Conservation (phyloP, 805 yeast genomes). For the Candida ortonii region DNA sequence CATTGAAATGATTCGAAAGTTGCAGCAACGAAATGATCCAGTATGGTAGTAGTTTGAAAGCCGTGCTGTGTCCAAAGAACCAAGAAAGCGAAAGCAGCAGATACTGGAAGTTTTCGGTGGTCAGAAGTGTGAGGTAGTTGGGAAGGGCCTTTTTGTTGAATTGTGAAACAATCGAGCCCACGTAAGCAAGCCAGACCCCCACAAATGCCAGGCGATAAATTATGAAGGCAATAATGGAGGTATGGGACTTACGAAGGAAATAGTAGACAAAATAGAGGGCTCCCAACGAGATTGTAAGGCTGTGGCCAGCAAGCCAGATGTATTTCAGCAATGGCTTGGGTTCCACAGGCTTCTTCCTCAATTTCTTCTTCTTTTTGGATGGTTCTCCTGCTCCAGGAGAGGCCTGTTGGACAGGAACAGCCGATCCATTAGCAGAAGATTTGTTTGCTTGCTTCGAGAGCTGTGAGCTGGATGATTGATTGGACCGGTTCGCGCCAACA, state of each 20-base stretch:
- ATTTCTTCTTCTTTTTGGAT: constrained; percentile 28
- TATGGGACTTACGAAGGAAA: constrained; percentile 35
- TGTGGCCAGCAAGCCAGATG: constrained; percentile 60
- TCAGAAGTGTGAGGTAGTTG: constrained; percentile 57
- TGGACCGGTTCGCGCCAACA: too few relatives aligned
- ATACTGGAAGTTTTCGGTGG: constrained; percentile 76
- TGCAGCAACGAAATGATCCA: constrained; percentile 58
- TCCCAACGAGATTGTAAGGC: constrained; percentile 44
- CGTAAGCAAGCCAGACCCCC: constrained; percentile 54
- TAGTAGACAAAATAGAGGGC: constrained; percentile 33
- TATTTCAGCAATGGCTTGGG: constrained; percentile 42
- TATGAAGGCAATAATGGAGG: constrained; percentile 44
- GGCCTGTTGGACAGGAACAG: too few relatives aligned
- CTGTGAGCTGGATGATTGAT: background rate
- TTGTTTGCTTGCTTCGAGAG: background rate
- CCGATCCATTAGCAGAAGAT: constrained; percentile 12
- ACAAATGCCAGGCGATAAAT: constrained; percentile 53
- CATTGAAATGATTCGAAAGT: constrained; percentile 39
- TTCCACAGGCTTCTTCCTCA: constrained; percentile 33
- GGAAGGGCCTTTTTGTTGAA: constrained; percentile 59
- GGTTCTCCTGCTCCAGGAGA: too few relatives aligned
- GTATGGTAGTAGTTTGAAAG: constrained; percentile 64
- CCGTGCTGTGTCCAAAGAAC: constrained; percentile 61
- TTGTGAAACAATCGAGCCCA: constrained; percentile 53
- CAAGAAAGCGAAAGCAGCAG: constrained; percentile 53